Evolutionary conservation across 192 early-diverging fungal species (phyloP).

Genomic region (Linnemannia elongata): DNA sequence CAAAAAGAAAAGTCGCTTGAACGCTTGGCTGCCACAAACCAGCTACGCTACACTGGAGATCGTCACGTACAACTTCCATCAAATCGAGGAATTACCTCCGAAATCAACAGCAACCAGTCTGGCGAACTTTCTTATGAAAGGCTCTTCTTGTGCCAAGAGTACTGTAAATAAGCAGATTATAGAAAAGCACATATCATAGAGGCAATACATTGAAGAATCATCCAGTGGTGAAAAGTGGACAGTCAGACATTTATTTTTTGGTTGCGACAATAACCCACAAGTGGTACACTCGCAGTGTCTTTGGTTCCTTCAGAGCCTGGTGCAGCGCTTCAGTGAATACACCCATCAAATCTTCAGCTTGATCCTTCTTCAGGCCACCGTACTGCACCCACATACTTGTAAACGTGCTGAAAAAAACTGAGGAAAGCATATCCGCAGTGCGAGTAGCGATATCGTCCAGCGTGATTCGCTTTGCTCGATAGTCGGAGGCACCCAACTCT

Average conservation of each 20-base stretch:
- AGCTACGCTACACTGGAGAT: too few species aligned
- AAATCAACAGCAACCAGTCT: too few species aligned
- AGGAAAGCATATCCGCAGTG: not conserved
- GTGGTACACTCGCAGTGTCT: not conserved
- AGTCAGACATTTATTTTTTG: slow-evolving; percentile 9
- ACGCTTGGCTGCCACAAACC: too few species aligned
- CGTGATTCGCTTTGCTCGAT: slow-evolving; percentile 1
- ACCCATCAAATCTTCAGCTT: slow-evolving; percentile 10
- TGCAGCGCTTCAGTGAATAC: slow-evolving; percentile 6
- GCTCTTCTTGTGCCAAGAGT: too few species aligned
- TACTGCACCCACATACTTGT: slow-evolving; percentile 16
- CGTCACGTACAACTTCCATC: too few species aligned
- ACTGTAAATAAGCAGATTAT: too few species aligned
- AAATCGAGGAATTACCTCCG: too few species aligned
- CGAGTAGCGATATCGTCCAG: not conserved
- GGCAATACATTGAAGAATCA: not conserved
- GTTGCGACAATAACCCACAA: slow-evolving; percentile 20
- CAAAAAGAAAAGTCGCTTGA: too few species aligned
- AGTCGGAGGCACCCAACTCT: slow-evolving; percentile 5
- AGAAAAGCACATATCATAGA: too few species aligned
- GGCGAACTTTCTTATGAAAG: too few species aligned
- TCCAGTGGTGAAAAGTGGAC: not conserved
- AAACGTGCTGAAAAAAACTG: slow-evolving; percentile 3
- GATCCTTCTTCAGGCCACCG: slow-evolving; percentile 10
- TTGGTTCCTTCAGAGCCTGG: slow-evolving; percentile 11